Evolutionary conservation across 2,329 filamentous ascomycete species (phyloP).

Genomic region (Penicillium sp.): DNA sequence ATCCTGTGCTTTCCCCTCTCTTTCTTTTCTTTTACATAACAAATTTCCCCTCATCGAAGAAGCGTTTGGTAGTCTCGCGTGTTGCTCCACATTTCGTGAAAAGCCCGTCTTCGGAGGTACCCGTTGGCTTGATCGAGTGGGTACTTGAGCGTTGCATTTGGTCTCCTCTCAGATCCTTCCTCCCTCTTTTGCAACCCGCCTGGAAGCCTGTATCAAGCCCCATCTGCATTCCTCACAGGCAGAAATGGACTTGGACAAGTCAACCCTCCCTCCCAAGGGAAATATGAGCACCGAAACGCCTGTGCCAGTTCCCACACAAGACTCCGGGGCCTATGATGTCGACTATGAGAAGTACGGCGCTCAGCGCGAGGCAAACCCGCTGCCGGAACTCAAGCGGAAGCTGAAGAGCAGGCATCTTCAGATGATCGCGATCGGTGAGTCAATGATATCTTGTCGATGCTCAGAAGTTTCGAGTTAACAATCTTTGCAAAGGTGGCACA

Average conservation of each 20-base stretch:
- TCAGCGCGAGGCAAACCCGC: slow-evolving; percentile 58
- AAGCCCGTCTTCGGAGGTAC: slow-evolving; percentile 10
- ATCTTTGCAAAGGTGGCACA: slow-evolving; percentile 52
- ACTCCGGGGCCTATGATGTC: slow-evolving; percentile 25
- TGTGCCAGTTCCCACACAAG: slow-evolving; percentile 20
- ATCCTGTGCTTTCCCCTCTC: not conserved
- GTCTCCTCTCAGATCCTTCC: slow-evolving; percentile 11
- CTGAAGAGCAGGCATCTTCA: slow-evolving; percentile 86
- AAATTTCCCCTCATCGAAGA: slow-evolving; percentile 9
- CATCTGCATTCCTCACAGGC: slow-evolving; percentile 7
- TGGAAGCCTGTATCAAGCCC: not conserved
- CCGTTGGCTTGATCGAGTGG: slow-evolving; percentile 12
- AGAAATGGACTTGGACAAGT: slow-evolving; percentile 28
- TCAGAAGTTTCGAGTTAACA: not conserved
- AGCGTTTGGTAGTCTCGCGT: slow-evolving; percentile 4
- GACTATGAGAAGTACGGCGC: slow-evolving; percentile 42
- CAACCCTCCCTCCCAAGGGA: slow-evolving; percentile 19
- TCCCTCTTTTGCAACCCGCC: slow-evolving; percentile 2
- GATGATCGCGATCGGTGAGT: slow-evolving; percentile 97
- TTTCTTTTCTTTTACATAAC: slow-evolving; percentile 28
- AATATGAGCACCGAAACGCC: slow-evolving; percentile 28
- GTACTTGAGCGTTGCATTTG: slow-evolving; percentile 3
- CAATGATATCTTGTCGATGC: not conserved
- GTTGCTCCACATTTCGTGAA: slow-evolving; percentile 14
- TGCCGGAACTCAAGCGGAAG: slow-evolving; percentile 66